Conservation (phyloP, 1,284 basidiomycete genomes). For the Neonothopanus nambi region DNA sequence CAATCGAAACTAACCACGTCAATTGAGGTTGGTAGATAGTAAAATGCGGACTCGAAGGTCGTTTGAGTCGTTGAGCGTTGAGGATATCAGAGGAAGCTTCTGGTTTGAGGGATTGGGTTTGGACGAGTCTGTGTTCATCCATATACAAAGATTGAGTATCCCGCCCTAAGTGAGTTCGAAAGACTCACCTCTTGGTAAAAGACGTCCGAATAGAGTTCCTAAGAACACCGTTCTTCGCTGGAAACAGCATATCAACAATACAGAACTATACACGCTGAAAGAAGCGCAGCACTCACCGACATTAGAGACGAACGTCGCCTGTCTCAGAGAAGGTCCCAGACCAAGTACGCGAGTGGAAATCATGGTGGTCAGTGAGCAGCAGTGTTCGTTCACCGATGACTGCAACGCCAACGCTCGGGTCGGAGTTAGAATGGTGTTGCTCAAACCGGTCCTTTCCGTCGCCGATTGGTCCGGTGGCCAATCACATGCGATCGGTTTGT, state of each 20-base stretch:
- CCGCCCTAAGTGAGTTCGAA: too few species aligned
- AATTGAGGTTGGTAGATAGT: constrained; percentile 96
- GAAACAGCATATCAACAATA: not conserved
- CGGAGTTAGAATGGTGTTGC: too few species aligned
- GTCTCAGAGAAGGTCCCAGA: constrained; percentile 53
- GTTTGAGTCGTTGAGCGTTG: constrained; percentile 82
- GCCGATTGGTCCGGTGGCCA: too few species aligned
- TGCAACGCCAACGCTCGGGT: too few species aligned
- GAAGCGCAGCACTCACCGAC: constrained; percentile 15
- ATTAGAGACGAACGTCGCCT: constrained; percentile 43
- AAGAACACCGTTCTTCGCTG: constrained; percentile 9
- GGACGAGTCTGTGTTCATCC: constrained; percentile 46
- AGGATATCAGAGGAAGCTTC: constrained; percentile 67
- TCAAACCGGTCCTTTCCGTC: too few species aligned
- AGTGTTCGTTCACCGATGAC: too few species aligned
- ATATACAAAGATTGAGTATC: not conserved
- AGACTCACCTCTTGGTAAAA: constrained; percentile 55
- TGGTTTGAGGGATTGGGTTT: constrained; percentile 65
- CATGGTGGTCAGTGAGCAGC: constrained; percentile 31
- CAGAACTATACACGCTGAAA: not conserved
- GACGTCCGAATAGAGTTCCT: constrained; percentile 39
- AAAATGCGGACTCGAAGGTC: constrained; percentile 91
- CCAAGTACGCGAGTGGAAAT: constrained; percentile 53
- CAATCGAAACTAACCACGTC: constrained; percentile 87
- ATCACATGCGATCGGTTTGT: too few species aligned